Evolutionary conservation across 1,284 basidiomycete species (phyloP), one percentile per base, ranked within the genome.

Genomic region (Melampsora americana): DNA sequence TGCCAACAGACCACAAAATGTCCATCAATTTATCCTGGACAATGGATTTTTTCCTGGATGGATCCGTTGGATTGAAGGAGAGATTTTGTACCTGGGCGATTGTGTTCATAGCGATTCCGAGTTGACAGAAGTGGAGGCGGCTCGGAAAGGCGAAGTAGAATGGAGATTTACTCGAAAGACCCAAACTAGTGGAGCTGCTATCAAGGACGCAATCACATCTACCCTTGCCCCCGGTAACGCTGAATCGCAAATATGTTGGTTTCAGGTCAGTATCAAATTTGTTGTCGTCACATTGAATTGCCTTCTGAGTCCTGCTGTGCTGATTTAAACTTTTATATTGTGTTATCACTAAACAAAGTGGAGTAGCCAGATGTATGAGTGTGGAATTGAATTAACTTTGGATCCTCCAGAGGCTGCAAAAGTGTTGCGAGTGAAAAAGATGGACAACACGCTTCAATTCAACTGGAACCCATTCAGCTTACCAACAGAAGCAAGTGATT

Each of bases 291-390:
- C 64, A 65, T 20, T 26, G 60, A n/a, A 44, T 28, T 60, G 1
- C 64, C 7, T 62, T 71, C 23, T 42, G 14, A 48, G 30, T 53
- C 5, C 3, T 35, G 53, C 28, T 59, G 18, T 30, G 3, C 46
- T 48, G 48, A 20, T 20, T 23, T 56, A n/a, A 9, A 12, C 4
- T 56, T 56, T 56, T 56, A n/a, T 28, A 28, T 11, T 30, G 30
- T 28, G n/a, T n/a, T n/a, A n/a, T n/a, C n/a, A n/a, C n/a, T n/a
- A n/a, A n/a, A n/a, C n/a, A n/a, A n/a, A 75, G 72, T 75, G 72
- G 72, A 75, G 72, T 48, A 65, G 66, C 16, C 48, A 75, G 60
- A 75, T 75, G 72, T 75, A 67, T 68, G 48, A 64, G 28, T 42
- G 30, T 62, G 72, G 72, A 18, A 75, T 75, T 30, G 72, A 75